Evolutionary conservation across 164 flowering plant genomes (phyloP), one percentile per base, ranked within the genome.

Genomic region (Nelumbo lutea): DNA sequence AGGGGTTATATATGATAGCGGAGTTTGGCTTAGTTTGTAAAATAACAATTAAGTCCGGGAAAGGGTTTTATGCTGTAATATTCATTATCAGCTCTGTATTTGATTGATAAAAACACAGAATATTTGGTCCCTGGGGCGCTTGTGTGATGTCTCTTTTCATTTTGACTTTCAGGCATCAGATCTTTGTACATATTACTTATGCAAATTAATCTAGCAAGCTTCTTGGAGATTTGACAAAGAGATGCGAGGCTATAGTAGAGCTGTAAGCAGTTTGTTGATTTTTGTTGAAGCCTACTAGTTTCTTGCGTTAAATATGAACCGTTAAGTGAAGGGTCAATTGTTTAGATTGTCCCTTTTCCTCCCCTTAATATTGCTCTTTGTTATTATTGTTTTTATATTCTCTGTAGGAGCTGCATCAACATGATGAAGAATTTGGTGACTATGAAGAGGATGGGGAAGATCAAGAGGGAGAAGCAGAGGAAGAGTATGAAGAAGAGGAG

Each of bases 361-460:
- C 27, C 27, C 27, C 27, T 27, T 27, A 27, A 27, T 27, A 27
- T 27, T 27, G 27, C 27, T 27, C 27, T 27, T 11, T 53, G 11
- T 11, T 59, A 5, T 9, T 38, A 15, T 44, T 51, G 9, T 9
- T 1, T 15, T n/a, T 3, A 15, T 51, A 5, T 73, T 57, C 15
- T 71, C 8, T 72, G 52, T 60, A 76, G 87, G 81, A 81, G 11
- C 46, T 59, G 56, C 64, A 67, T 62, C 62, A 70, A 50, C 15
- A 11, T 10, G 7, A 52, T 65, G 88, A 85, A 66, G 84, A 85
- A 63, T 73, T 84, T 66, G 90, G 83, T 80, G 90, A 85, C 43
- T 88, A 87, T 68, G 83, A 83, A 70, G 79, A 77, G 38, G 77
- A 79, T 59, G 72, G 50, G 40, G 78, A 70, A 40, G 83, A 77